Conservation (phyloP, 225 moss, liverwort and hornwort species). For the Climacium dendroides region DNA sequence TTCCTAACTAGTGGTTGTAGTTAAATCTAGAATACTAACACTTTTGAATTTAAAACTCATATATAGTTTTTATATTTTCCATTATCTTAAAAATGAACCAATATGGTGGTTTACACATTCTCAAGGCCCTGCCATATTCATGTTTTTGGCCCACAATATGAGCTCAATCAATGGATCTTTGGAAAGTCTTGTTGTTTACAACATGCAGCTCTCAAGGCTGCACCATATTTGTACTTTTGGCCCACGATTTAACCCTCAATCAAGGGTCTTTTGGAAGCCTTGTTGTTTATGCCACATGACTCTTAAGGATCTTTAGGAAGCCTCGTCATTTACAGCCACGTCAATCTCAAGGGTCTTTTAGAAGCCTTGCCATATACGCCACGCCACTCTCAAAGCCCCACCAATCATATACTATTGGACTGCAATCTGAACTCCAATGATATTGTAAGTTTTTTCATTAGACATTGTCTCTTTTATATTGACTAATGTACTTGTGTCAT, state of each 20-base stretch:
- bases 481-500: no score
- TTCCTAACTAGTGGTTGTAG: no score
- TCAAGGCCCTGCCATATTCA: no score
- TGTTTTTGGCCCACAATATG: background rate
- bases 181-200: background rate
- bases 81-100: no score
- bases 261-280: background rate
- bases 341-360: no score
- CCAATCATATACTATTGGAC: background rate
- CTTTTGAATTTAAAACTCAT: no score
- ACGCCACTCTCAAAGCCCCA: fast-evolving
- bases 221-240: background rate
- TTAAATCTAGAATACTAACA: no score
- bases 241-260: fast-evolving
- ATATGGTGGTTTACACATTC: no score
- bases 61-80: no score
- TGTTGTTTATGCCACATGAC: fast-evolving
- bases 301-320: background rate
- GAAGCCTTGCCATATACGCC: no score
- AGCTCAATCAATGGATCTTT: background rate
- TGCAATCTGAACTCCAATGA: background rate
- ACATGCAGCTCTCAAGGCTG: background rate
- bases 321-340: fast-evolving
- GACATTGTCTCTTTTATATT: no score
- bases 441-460: background rate